Conservation (phyloP, 352 stramenopile genomes). For the Phytophthora europaea region DNA sequence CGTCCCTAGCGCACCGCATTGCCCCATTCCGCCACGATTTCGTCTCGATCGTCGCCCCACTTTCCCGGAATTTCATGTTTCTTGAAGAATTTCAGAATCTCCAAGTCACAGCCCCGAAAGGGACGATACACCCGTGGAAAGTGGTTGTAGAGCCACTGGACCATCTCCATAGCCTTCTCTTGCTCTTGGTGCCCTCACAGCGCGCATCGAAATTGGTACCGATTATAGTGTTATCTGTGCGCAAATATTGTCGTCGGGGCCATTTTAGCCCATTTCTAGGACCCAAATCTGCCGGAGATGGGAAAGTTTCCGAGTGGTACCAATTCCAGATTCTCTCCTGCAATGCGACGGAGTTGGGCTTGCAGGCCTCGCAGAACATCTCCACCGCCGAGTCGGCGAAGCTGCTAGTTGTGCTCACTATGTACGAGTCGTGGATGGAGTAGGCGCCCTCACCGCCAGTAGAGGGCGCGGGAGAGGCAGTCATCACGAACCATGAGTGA, state of each 20-base stretch:
- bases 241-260: slow-evolving; percentile 11
- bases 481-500: not conserved
- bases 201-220: slow-evolving; percentile 13
- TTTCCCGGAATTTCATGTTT: not conserved
- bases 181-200: no score
- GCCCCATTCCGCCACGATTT: not conserved
- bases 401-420: not conserved
- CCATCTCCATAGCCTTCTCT: not conserved
- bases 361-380: slow-evolving; percentile 11
- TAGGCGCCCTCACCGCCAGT: not conserved
- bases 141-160: not conserved
- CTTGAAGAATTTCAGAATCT: not conserved
- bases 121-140: not conserved
- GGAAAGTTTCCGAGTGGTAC: not conserved
- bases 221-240: slow-evolving; percentile 3
- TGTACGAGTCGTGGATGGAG: not conserved
- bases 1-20: not conserved
- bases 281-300: slow-evolving; percentile 7
- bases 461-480: not conserved
- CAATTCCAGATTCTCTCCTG: slow-evolving; percentile 9
- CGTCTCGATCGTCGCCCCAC: not conserved
- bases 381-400: slow-evolving; percentile 21
- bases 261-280: not conserved
- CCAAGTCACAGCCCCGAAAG: not conserved
- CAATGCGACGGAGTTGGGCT: not conserved